These are phyloP conservation scores for Entomophthora muscae DNA, from an alignment of 371 early-diverging fungal genomes.

Conservation along the genomic window DNA sequence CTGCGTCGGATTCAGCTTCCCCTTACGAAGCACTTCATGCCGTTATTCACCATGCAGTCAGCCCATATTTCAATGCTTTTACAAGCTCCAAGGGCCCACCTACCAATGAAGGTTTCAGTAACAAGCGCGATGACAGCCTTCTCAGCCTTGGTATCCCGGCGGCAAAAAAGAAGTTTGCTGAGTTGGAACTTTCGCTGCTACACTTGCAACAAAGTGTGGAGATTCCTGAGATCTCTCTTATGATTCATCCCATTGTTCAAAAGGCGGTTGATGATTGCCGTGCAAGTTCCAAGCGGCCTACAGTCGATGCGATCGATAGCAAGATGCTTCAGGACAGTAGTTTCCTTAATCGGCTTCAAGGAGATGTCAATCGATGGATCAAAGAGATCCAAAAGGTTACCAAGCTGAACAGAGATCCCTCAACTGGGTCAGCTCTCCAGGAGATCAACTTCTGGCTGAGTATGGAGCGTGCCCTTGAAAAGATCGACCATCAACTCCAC, in stretches of 20 bases:
- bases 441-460: constrained; percentile 98
- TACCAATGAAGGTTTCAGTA: constrained; percentile 23
- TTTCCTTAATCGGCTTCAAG: constrained; percentile 82
- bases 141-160: constrained; percentile 76
- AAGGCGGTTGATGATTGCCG: constrained; percentile 60
- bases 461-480: constrained; percentile 84
- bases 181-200: constrained; percentile 84
- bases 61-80: constrained; percentile 93
- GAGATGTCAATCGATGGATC: constrained; percentile 95
- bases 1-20: constrained; percentile 32
- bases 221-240: constrained; percentile 82
- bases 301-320: constrained; percentile 53
- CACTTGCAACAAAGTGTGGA: constrained; percentile 95
- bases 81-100: constrained; percentile 44
- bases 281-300: constrained; percentile 35
- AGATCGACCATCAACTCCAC: constrained; percentile 86
- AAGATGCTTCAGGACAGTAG: constrained; percentile 53
- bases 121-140: constrained; percentile 62
- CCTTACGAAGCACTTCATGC: constrained; percentile 88
- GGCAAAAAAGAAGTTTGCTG: constrained; percentile 96
- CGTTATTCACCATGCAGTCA: constrained; percentile 82
- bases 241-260: constrained; percentile 69
- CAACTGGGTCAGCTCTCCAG: constrained; percentile 82
- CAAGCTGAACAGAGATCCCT: constrained; percentile 80
- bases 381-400: constrained; percentile 98